These are phyloP conservation scores for Seminavis robusta DNA, from an alignment of 108 stramenopile genomes.

Conservation along the genomic window DNA sequence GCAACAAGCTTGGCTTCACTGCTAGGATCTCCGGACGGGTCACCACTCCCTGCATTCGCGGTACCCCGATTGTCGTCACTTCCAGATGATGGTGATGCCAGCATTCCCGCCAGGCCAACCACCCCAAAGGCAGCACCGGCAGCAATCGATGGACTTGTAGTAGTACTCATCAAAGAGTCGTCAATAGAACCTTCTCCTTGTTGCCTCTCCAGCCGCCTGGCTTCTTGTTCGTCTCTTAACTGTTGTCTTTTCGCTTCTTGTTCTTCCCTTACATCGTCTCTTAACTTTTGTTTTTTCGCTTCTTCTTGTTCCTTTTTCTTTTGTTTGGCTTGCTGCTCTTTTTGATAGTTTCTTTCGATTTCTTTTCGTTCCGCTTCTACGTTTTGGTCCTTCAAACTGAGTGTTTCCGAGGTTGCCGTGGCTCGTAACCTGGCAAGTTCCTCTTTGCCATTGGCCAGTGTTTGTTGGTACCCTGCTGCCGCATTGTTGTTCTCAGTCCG, in stretches of 20 bases:
- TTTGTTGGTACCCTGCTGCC: slow-evolving; percentile 4
- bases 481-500: slow-evolving; percentile 5
- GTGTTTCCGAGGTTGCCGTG: slow-evolving; percentile 1
- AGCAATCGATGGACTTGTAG: too few species aligned
- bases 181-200: background rate
- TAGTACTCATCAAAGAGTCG: background rate
- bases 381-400: slow-evolving; percentile 31
- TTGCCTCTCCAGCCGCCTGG: background rate
- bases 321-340: background rate
- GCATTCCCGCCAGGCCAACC: too few species aligned
- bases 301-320: slow-evolving; percentile 2
- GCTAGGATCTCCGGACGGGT: too few species aligned
- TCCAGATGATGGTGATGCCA: too few species aligned
- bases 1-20: too few species aligned
- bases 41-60: too few species aligned
- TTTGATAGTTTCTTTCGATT: slow-evolving; percentile 12
- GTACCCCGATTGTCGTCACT: too few species aligned
- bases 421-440: slow-evolving; percentile 18
- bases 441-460: slow-evolving; percentile 20
- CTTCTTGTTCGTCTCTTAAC: background rate
- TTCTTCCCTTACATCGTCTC: too few species aligned
- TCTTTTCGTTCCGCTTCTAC: slow-evolving; percentile 28
- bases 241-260: background rate
- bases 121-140: too few species aligned
- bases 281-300: slow-evolving; percentile 17